A percentile compares a stretch with the other conserved stretches of the same genome.
These are phyloP conservation scores for Noccaea caerulescens DNA, from an alignment of 345 rosid species.

Conservation along the genomic window DNA sequence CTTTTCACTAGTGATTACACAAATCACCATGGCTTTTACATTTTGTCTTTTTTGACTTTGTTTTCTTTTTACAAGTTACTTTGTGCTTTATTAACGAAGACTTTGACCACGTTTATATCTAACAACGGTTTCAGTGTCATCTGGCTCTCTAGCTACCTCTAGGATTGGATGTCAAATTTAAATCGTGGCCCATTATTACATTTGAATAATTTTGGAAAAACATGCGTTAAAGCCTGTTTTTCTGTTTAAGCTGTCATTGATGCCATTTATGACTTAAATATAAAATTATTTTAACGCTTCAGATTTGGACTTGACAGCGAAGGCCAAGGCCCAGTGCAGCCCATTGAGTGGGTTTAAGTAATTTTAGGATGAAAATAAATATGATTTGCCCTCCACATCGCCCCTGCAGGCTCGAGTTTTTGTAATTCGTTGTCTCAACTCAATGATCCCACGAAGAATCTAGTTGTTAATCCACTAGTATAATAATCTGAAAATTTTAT, in stretches of 20 bases:
- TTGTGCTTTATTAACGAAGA: constrained; percentile 37
- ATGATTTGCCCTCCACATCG: not conserved
- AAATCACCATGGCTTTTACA: constrained; percentile 31
- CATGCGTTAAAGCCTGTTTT: too few species aligned
- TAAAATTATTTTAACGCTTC: not conserved
- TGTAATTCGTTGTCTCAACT: not conserved
- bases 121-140: constrained; percentile 35
- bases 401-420: not conserved
- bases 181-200: constrained; percentile 14
- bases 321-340: not conserved
- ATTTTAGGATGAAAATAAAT: not conserved
- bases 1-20: constrained; percentile 41
- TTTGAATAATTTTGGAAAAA: not conserved
- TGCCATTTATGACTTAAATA: too few species aligned
- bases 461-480: not conserved
- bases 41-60: constrained; percentile 32
- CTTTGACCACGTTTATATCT: constrained; percentile 31
- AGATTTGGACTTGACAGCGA: constrained; percentile 1
- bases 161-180: constrained; percentile 36
- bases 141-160: constrained; percentile 26
- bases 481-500: too few species aligned
- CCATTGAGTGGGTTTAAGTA: not conserved
- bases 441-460: not conserved
- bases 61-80: constrained; percentile 18
- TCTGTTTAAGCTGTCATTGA: too few species aligned